A percentile compares a stretch with the other conserved stretches of the same genome.
Evolutionary conservation across 768 basidiomycete species (phyloP).

Genomic region (Mycena vulgaris): DNA sequence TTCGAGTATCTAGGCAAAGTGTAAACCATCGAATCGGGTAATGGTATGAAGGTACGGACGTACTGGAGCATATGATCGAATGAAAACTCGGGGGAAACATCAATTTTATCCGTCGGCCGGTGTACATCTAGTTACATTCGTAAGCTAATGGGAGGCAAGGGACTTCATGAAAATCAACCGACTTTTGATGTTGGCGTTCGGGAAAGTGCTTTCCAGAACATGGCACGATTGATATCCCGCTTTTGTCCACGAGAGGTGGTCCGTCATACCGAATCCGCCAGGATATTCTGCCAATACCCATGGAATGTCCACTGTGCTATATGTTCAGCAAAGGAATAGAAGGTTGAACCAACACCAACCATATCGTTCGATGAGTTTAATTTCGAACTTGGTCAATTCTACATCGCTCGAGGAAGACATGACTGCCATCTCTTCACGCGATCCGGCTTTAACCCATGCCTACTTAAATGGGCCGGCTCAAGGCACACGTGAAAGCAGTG

Average conservation of each 20-base stretch:
- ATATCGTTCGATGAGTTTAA: conserved; percentile 30
- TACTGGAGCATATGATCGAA: conserved; percentile 74
- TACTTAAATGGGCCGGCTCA: not conserved
- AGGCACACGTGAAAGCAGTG: not conserved
- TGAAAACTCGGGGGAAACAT: conserved; percentile 73
- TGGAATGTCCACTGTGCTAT: conserved; percentile 32
- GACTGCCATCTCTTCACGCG: conserved; percentile 36
- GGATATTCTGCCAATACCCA: conserved; percentile 28
- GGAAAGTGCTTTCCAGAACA: conserved; percentile 61
- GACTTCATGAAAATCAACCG: no score
- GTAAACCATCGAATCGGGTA: not conserved
- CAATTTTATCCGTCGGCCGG: conserved; percentile 61
- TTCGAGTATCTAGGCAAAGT: not conserved
- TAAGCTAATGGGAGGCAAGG: no score
- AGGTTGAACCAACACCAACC: not conserved
- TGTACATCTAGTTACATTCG: conserved; percentile 14
- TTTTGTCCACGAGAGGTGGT: conserved; percentile 66
- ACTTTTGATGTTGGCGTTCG: no score
- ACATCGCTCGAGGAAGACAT: conserved; percentile 21
- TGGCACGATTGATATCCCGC: conserved; percentile 77
- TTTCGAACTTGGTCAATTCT: conserved; percentile 26
- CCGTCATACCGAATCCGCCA: conserved; percentile 1
- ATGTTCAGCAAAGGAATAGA: not conserved
- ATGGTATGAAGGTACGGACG: not conserved
- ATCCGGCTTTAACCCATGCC: conserved; percentile 27